Conservation (phyloP, 768 basidiomycete genomes). For the Kwoniella sp. region DNA sequence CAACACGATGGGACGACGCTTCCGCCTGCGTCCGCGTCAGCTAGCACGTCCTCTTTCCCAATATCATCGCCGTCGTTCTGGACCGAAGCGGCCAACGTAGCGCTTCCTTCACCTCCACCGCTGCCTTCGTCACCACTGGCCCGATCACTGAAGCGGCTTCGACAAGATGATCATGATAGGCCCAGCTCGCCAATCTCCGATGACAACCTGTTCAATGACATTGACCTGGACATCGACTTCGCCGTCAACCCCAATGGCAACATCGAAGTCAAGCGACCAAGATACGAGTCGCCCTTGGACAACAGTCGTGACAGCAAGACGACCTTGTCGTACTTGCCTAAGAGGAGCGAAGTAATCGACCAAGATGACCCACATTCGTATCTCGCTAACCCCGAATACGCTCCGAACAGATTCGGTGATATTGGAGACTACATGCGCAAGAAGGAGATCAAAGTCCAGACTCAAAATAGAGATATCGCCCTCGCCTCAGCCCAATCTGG, state of each 20-base stretch:
- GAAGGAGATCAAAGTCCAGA: constrained; percentile 79
- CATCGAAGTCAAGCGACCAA: constrained; percentile 6
- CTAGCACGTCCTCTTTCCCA: constrained; percentile 39
- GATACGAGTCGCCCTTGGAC: constrained; percentile 11
- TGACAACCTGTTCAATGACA: background rate
- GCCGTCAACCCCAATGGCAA: background rate
- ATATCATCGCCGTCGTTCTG: constrained; percentile 46
- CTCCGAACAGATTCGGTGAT: constrained; percentile 75
- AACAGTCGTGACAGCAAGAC: constrained; percentile 15
- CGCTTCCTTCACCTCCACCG: constrained; percentile 17
- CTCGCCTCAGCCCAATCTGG: constrained; percentile 35
- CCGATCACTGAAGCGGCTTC: constrained; percentile 3
- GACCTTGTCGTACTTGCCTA: constrained; percentile 43
- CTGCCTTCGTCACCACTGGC: background rate
- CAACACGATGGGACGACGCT: constrained; percentile 17
- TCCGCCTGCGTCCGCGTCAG: constrained; percentile 10
- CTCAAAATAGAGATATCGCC: constrained; percentile 56
- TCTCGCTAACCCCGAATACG: constrained; percentile 61
- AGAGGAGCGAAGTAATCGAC: constrained; percentile 30
- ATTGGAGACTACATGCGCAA: constrained; percentile 87
- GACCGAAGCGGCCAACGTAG: constrained; percentile 35
- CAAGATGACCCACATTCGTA: constrained; percentile 41
- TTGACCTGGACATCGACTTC: constrained; percentile 5
- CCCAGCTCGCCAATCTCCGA: constrained; percentile 17
- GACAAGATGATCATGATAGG: constrained; percentile 4